Conservation (phyloP, 1,284 basidiomycete genomes). For the Trichosporon sp. region DNA sequence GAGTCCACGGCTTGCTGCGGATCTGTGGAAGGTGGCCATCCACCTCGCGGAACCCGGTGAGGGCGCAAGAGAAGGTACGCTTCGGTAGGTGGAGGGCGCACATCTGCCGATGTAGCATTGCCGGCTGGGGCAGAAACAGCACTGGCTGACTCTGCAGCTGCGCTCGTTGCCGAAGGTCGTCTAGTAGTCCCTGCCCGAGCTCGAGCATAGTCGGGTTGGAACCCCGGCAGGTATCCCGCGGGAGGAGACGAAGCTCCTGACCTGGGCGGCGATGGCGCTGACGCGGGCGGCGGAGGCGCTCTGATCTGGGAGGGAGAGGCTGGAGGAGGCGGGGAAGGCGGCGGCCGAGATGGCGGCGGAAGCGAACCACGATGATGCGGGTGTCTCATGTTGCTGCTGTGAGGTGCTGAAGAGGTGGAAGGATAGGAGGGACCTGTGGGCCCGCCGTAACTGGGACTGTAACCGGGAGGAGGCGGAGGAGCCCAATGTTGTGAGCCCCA, state of each 20-base stretch:
- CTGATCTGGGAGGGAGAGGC: conserved; percentile 29
- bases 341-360: conserved; percentile 9
- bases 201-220: conserved; percentile 32
- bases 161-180: conserved; percentile 17
- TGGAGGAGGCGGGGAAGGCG: conserved; percentile 25
- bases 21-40: conserved; percentile 23
- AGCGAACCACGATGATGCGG: conserved; percentile 6
- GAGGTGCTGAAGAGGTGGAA: neutral
- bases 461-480: conserved; percentile 3
- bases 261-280: conserved; percentile 22
- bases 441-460: conserved; percentile 15
- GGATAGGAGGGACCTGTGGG: conserved; percentile 12
- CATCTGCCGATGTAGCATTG: conserved; percentile 18
- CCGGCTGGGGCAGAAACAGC: conserved; percentile 24
- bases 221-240: conserved; percentile 25
- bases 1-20: conserved; percentile 20
- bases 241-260: conserved; percentile 21
- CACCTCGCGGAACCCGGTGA: conserved; percentile 29
- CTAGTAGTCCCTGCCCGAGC: conserved; percentile 17
- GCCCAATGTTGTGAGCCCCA: conserved; percentile 18
- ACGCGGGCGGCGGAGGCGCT: conserved; percentile 25
- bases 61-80: conserved; percentile 31
- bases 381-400: conserved; percentile 1
- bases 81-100: conserved; percentile 30
- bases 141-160: conserved; percentile 18